Base-by-base conservation (phyloP, 441 rosid genomes). In the Pelargonium myrrhifolium region DNA sequence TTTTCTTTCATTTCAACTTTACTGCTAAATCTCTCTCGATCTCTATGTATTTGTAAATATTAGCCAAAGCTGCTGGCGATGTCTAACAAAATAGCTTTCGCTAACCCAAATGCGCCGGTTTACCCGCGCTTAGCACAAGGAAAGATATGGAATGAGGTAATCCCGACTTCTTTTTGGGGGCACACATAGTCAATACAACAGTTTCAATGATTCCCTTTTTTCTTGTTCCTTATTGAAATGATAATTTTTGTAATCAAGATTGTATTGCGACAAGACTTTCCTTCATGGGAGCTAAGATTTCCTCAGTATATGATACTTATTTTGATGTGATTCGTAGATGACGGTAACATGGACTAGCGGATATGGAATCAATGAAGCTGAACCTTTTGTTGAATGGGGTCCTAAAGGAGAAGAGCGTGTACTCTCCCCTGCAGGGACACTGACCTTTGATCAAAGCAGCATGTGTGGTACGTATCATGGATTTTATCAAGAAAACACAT, bases 301-400 rank as follows among this genome's bases (percentile, higher is more conserved):
- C n/a, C n/a, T n/a, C n/a, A n/a, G n/a, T n/a, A n/a, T n/a, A n/a
- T 37, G 6, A 37, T 10, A 7, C 8, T 37, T 37, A 6, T 66
- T 49, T 42, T 51, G 2, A 53, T 75, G 75, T 71, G 9, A 67
- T 10, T 40, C 56, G 14, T 80, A 93, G 96, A 89, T 90, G 96
- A 88, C 95, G 0, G 87, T 91, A 28, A 93, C 97, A n/a, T 93
- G 99, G 99, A 93, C 99, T 1, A 93, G 99, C 65, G 99, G 99
- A 21, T 93, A 91, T 74, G 76, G 77, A 75, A 79, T 89, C 22
- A 67, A 76, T 42, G 97, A 91, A 79, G 93, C 99, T 28, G 71
- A 73, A 51, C 96, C 99, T n/a, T 83, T 93, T 63, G 86, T 93
- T 67, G 82, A 78, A 71, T 91, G 96, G 95, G 95, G 90, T 81